phyloP scores from a whole-genome alignment of 768 basidiomycete genomes.

The Lentinula guzmanii region DNA sequence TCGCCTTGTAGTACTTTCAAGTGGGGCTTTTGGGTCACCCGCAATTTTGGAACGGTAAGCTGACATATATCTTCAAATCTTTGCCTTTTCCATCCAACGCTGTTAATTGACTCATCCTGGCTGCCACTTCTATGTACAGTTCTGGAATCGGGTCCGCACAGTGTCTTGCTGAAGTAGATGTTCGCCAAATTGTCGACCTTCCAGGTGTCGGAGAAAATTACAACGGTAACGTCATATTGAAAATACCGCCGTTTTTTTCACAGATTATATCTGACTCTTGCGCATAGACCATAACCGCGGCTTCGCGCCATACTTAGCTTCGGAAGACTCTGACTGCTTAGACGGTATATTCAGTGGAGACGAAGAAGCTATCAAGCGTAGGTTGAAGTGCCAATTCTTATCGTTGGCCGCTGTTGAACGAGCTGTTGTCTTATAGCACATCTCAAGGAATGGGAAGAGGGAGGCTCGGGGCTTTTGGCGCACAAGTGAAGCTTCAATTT shows the following conservation, averaged over 20 bases:
- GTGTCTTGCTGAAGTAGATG: conserved; percentile 27
- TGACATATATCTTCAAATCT: too few relatives aligned
- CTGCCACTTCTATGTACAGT: not conserved
- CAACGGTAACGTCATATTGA: conserved; percentile 12
- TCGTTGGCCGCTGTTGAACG: not conserved
- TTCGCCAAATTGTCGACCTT: conserved; percentile 36
- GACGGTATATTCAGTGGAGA: conserved; percentile 25
- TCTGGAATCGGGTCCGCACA: conserved; percentile 46
- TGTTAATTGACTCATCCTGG: not conserved
- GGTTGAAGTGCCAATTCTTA: not conserved
- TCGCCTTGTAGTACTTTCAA: conserved; percentile 22
- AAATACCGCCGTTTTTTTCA: not conserved
- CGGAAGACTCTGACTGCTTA: conserved; percentile 22
- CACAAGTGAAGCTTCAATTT: not conserved
- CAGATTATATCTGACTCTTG: not conserved
- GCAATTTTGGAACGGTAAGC: conserved; percentile 24
- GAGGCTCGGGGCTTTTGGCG: conserved; percentile 1
- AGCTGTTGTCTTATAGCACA: not conserved
- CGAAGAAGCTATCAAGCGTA: conserved; percentile 19
- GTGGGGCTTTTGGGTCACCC: conserved; percentile 27
- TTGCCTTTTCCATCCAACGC: not conserved
- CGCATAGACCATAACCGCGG: conserved; percentile 14
- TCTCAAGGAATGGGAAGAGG: not conserved
- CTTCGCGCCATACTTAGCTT: conserved; percentile 20
- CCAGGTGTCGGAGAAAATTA: conserved; percentile 52